Evolutionary conservation across 2,329 filamentous ascomycete species (phyloP).

Genomic region (Scleromitrula shiraiana): DNA sequence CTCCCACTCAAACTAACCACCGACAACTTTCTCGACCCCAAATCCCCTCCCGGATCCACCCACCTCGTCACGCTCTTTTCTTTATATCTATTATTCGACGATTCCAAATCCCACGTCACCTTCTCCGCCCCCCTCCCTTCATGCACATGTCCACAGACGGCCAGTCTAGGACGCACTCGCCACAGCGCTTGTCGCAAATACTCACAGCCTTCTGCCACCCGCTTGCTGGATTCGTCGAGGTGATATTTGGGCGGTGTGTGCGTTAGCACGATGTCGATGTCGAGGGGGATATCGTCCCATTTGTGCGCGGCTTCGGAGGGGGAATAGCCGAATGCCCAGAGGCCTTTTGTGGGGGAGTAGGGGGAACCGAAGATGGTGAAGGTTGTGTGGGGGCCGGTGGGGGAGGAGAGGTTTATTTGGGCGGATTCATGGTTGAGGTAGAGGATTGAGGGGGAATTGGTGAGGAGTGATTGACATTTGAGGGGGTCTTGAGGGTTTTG

Average conservation of each 20-base stretch:
- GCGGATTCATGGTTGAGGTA: constrained; percentile 55
- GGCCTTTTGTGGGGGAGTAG: constrained; percentile 46
- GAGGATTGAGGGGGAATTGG: constrained; percentile 43
- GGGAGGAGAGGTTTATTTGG: constrained; percentile 45
- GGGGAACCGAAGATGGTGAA: constrained; percentile 68
- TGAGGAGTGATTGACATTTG: constrained; percentile 43
- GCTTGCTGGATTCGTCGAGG: constrained; percentile 41
- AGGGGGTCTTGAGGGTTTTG: constrained; percentile 43
- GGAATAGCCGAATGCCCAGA: constrained; percentile 63
- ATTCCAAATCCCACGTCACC: constrained; percentile 49
- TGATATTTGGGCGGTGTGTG: constrained; percentile 59
- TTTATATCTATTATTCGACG: constrained; percentile 34
- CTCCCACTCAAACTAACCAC: constrained; percentile 51
- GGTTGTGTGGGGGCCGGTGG: constrained; percentile 46
- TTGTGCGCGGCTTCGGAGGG: constrained; percentile 33
- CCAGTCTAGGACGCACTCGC: constrained; percentile 53
- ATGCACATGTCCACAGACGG: constrained; percentile 67
- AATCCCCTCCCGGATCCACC: constrained; percentile 51
- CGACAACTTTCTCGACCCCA: constrained; percentile 51
- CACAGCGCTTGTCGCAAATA: constrained; percentile 48
- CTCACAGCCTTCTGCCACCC: constrained; percentile 48
- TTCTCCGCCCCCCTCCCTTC: constrained; percentile 56
- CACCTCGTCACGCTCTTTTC: constrained; percentile 41
- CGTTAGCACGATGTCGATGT: constrained; percentile 60
- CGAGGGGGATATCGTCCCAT: constrained; percentile 54